These are phyloP conservation scores for Geotrichum fermentans DNA, from an alignment of 1,139 yeast species.

Conservation along the genomic window DNA sequence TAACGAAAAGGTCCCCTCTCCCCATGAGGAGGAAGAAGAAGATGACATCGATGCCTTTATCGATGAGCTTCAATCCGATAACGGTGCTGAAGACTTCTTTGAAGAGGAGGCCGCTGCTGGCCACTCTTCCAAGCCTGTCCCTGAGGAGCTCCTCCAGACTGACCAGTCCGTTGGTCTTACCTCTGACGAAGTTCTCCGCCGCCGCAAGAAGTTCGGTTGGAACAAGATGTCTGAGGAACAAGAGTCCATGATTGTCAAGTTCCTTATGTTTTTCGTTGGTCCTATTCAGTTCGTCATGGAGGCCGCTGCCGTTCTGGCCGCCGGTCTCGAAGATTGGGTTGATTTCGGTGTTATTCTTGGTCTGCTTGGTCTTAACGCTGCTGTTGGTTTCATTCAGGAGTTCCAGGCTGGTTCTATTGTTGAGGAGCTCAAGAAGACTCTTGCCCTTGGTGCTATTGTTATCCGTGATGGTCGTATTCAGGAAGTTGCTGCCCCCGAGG, in stretches of 20 bases:
- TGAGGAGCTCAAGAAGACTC: conserved; percentile 43
- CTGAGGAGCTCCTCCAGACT: conserved; percentile 85
- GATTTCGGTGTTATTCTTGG: conserved; percentile 98
- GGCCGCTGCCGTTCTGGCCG: conserved; percentile 93
- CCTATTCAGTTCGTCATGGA: conserved; percentile 99
- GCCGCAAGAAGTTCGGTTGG: conserved; percentile 91
- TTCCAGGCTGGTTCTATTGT: conserved; percentile 54
- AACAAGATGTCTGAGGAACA: conserved; percentile 94
- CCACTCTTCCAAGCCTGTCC: conserved; percentile 59
- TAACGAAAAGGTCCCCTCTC: conserved; percentile 39
- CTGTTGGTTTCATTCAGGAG: conserved; percentile 95
- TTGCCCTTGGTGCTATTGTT: conserved; percentile 51
- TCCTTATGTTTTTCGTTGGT: conserved; percentile 90
- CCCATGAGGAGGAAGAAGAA: conserved; percentile 48
- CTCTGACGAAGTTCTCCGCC: conserved; percentile 72
- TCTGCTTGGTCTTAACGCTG: conserved; percentile 79
- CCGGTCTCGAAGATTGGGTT: conserved; percentile 98
- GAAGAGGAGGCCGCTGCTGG: conserved; percentile 45
- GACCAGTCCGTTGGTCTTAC: conserved; percentile 79
- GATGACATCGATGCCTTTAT: conserved; percentile 88
- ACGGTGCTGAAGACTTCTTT: conserved; percentile 55
- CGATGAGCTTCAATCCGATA: conserved; percentile 81
- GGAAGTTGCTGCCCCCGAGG: conserved; percentile 62
- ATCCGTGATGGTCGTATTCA: conserved; percentile 60
- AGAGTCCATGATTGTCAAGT: conserved; percentile 78